Evolutionary conservation across 2,329 filamentous ascomycete species (phyloP).

Genomic region (Dactylellina cionopaga): DNA sequence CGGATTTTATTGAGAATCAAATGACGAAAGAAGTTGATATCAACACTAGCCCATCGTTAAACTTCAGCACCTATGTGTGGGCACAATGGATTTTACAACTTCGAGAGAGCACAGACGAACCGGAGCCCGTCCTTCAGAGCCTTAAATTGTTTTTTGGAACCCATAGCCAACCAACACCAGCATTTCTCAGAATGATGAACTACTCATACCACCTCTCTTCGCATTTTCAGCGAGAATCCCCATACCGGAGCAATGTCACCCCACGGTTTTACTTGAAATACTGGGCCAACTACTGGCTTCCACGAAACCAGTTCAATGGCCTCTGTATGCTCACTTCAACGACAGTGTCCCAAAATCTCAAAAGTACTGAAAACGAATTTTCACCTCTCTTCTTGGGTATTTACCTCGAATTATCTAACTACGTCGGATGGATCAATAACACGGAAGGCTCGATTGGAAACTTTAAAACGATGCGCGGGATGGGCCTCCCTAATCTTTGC

Average conservation of each 20-base stretch:
- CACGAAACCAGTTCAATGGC: too few species aligned
- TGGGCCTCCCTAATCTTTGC: too few species aligned
- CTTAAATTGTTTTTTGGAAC: background rate
- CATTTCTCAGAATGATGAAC: background rate
- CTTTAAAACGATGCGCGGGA: too few species aligned
- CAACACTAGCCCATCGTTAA: background rate
- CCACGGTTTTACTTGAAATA: too few species aligned
- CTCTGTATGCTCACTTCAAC: background rate
- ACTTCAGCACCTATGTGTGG: conserved; percentile 4
- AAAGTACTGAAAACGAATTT: background rate
- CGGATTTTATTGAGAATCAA: too few species aligned
- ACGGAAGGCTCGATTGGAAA: too few species aligned
- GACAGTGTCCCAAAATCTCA: background rate
- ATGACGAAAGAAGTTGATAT: background rate
- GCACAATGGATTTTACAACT: conserved; percentile 8
- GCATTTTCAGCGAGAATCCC: background rate
- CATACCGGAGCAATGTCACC: too few species aligned
- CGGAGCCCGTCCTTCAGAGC: background rate
- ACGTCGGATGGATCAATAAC: background rate
- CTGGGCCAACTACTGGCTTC: too few species aligned
- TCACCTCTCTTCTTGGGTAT: background rate
- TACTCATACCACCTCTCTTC: background rate
- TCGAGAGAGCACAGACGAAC: background rate
- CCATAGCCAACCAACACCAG: background rate
- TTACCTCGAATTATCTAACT: background rate